phyloP scores from a whole-genome alignment of 345 rosid genomes.

The Cardamine occulta region DNA sequence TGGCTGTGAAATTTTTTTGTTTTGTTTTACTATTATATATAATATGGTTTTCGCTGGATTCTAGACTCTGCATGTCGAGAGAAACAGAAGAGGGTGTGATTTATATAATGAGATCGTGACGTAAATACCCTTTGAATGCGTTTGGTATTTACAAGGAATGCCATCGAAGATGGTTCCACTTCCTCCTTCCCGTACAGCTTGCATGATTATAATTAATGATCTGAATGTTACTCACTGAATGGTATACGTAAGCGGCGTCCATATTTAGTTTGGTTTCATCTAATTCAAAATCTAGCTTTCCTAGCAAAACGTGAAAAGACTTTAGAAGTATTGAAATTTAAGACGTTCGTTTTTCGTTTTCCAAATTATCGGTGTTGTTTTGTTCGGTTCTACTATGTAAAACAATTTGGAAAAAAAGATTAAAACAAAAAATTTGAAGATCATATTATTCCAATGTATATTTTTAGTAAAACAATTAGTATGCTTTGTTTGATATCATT shows the following conservation, averaged over 20 bases:
- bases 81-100: slow-evolving; percentile 16
- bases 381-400: background rate
- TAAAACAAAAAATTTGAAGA: background rate
- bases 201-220: slow-evolving; percentile 29
- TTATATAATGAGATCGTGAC: slow-evolving; percentile 35
- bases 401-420: background rate
- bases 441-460: background rate
- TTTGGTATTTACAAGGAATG: slow-evolving; percentile 28
- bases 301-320: background rate
- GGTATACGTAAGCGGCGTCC: slow-evolving; percentile 27
- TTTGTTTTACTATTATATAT: background rate
- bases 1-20: slow-evolving; percentile 27
- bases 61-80: slow-evolving; percentile 43
- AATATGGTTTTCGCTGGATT: slow-evolving; percentile 16
- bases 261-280: slow-evolving; percentile 10
- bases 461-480: no score
- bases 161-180: slow-evolving; percentile 31
- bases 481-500: no score
- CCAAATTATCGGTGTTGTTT: background rate
- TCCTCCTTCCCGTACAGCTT: slow-evolving; percentile 29
- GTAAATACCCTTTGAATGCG: slow-evolving; percentile 25
- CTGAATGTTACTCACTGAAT: slow-evolving; percentile 24
- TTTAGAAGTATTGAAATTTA: no score
- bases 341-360: background rate
- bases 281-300: background rate